Evolutionary conservation across 2,329 filamentous ascomycete genomes (phyloP).

Genomic region (Sporothrix luriei): DNA sequence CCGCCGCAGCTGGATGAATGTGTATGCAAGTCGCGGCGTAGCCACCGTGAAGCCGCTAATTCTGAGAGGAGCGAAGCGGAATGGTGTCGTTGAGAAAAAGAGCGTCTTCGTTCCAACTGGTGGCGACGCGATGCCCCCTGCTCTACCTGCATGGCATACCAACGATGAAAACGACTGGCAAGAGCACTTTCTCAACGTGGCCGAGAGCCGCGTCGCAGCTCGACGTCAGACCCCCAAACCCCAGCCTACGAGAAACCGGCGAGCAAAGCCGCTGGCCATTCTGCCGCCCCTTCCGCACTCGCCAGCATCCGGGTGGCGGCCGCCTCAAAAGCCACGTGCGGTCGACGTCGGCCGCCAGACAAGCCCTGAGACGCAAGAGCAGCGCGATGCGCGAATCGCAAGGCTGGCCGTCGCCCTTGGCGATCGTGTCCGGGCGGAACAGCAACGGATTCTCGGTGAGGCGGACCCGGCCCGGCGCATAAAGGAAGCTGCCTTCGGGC

Average conservation of each 20-base stretch:
- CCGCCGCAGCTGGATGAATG: constrained; percentile 22
- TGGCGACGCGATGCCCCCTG: background rate
- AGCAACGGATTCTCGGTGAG: constrained; percentile 12
- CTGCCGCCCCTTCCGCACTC: background rate
- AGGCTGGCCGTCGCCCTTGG: background rate
- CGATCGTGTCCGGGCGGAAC: background rate
- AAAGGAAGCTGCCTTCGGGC: background rate
- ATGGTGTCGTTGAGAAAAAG: background rate
- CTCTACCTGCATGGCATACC: constrained; percentile 3
- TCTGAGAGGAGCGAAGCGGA: background rate
- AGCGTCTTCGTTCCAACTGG: too few species aligned
- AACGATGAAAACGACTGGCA: background rate
- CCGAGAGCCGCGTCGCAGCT: background rate
- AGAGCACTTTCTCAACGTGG: background rate
- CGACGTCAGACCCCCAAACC: background rate
- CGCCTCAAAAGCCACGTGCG: background rate
- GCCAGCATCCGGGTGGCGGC: background rate
- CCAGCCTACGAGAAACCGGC: background rate
- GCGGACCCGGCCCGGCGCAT: background rate
- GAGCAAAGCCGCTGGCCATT: background rate
- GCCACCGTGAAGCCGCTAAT: constrained; percentile 22
- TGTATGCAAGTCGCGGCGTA: constrained; percentile 24
- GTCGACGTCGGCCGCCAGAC: background rate
- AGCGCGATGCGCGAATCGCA: constrained; percentile 15
- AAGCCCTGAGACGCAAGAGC: background rate